Conservation (phyloP, 2,329 filamentous ascomycete species). For the Eurotiales sp. region DNA sequence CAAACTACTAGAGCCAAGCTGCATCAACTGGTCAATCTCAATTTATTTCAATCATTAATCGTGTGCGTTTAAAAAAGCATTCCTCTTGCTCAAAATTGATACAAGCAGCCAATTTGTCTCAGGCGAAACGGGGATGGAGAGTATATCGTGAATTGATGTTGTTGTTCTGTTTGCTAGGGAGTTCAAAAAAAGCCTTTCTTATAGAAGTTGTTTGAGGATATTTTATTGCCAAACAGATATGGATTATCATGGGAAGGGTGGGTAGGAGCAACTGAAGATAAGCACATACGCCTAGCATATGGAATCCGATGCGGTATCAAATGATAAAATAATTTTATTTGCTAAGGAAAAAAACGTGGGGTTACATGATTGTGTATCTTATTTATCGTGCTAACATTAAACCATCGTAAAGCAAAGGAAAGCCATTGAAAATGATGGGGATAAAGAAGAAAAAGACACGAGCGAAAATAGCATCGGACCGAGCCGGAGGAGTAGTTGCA, state of each 20-base stretch:
- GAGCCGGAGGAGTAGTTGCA: too few relatives aligned
- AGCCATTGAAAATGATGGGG: constrained; percentile 16
- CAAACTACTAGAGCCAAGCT: too few relatives aligned
- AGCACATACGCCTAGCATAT: constrained; percentile 38
- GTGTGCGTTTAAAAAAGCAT: too few relatives aligned
- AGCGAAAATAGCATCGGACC: constrained; percentile 9
- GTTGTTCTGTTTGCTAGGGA: neutral
- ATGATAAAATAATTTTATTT: constrained; percentile 38
- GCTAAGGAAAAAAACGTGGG: constrained; percentile 24
- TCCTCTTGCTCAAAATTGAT: too few relatives aligned
- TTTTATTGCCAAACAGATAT: too few relatives aligned
- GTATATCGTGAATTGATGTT: too few relatives aligned
- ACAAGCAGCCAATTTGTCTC: too few relatives aligned
- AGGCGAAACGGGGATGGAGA: too few relatives aligned
- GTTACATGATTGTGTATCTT: constrained; percentile 49
- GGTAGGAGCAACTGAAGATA: neutral
- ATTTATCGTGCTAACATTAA: constrained; percentile 38
- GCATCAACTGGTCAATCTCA: too few relatives aligned
- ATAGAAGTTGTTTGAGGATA: too few relatives aligned
- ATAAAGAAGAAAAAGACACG: constrained; percentile 17
- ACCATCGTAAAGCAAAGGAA: constrained; percentile 24
- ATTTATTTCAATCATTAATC: too few relatives aligned
- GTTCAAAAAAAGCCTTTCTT: too few relatives aligned
- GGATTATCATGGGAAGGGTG: neutral
- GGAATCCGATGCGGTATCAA: constrained; percentile 32